Base-by-base conservation (phyloP, 2,329 filamentous ascomycete genomes). In the Tolypocladium nubicola region DNA sequence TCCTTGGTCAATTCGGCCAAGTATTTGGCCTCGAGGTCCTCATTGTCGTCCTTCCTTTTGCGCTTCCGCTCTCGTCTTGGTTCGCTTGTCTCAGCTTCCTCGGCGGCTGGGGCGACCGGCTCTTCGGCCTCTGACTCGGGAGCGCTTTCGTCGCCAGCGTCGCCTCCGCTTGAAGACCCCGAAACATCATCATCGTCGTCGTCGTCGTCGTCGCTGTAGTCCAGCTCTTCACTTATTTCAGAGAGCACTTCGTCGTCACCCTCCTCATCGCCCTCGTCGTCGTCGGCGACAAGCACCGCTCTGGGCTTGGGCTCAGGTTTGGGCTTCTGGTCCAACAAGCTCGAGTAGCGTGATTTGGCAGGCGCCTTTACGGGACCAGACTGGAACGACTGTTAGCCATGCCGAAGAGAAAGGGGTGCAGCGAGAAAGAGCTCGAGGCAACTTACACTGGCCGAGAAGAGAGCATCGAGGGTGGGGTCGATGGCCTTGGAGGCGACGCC, bases 371-470 rank as follows among this genome's bases (percentile, higher is more conserved):
- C 77, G 6, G 81, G 80, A 6, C 81, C 81, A 56, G 77, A 68
- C 80, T 84, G 57, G 6, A 30, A 53, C 52, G n/a, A 49, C 35
- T 9, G 19, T 63, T n/a, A 62, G 52, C 49, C 21, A 39, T 21
- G 23, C 6, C 47, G 37, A 26, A 16, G 19, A 23, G 8, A 52
- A 19, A 33, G 4, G n/a, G 2, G 19, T 8, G 45, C 26, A 33
- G 43, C 33, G 53, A 52, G 40, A 45, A 30, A 9, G 41, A 9
- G 33, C 10, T n/a, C 16, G 39, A 14, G 58, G 57, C 52, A 59
- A 80, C 85, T 75, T 80, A 90, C 87, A 76, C 88, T 90, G 58
- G 79, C 76, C 58, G 85, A 80, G 73, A 91, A 91, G 43, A 91
- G 78, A 60, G 86, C 84, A 66, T 85, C 79, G 63, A 91, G 76